Evolutionary conservation across 495 filamentous ascomycete species (phyloP).

Genomic region (Neurospora sublineolata): DNA sequence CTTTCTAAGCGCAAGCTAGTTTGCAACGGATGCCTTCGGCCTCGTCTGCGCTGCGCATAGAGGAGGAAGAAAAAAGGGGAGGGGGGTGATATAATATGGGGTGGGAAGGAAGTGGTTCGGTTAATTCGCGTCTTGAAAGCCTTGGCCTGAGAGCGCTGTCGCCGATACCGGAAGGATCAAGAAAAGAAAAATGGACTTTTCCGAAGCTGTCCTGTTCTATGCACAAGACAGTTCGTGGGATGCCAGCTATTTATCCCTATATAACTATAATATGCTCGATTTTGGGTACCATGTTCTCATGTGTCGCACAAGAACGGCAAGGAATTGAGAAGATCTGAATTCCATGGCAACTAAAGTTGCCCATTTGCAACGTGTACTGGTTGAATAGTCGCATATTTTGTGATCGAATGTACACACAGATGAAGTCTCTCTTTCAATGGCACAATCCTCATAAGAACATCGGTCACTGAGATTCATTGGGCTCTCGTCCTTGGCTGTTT

Average conservation of each 20-base stretch:
- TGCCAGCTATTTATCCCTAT: neutral
- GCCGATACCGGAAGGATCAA: neutral
- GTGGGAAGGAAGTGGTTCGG: neutral
- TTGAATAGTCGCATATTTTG: too few relatives aligned
- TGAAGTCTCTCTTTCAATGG: neutral
- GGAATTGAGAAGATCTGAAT: too few relatives aligned
- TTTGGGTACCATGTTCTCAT: neutral
- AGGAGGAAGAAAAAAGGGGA: neutral
- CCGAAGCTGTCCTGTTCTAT: neutral
- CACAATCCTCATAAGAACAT: neutral
- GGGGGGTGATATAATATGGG: too few relatives aligned
- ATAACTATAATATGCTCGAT: neutral
- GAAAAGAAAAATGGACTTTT: neutral
- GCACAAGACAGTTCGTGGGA: neutral
- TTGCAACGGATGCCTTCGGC: neutral
- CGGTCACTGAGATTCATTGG: neutral
- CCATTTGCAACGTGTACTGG: too few relatives aligned
- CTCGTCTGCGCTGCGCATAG: neutral
- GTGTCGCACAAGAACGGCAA: neutral
- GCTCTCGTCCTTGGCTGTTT: neutral
- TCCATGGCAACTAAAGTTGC: too few relatives aligned
- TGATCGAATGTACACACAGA: neutral
- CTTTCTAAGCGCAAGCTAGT: constrained; percentile 51
- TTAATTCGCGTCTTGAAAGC: neutral
- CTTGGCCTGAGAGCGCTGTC: neutral